phyloP scores from a whole-genome alignment of 2,329 filamentous ascomycete species.

The Neofusicoccum cordaticola region DNA sequence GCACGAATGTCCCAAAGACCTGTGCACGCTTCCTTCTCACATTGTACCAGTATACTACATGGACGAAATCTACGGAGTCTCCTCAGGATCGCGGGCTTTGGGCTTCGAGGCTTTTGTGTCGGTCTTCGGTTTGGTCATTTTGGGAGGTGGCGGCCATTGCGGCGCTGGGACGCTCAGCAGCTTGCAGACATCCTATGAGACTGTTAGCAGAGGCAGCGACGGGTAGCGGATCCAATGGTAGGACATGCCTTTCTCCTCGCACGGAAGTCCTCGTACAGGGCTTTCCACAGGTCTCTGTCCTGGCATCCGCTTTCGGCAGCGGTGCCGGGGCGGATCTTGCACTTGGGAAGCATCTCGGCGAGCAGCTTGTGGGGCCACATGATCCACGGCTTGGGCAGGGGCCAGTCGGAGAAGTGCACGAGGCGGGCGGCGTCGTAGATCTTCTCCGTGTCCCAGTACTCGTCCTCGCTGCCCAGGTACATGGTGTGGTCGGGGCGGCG shows the following conservation, averaged over 20 bases:
- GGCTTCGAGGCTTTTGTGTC: not conserved
- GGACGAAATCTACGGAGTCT: not conserved
- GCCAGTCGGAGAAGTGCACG: constrained; percentile 71
- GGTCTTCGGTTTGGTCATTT: constrained; percentile 11
- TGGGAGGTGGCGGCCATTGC: constrained; percentile 28
- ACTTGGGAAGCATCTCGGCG: constrained; percentile 46
- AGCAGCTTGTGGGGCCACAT: constrained; percentile 43
- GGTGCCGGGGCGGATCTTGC: constrained; percentile 27
- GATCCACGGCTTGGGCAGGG: constrained; percentile 64
- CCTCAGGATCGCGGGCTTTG: not conserved
- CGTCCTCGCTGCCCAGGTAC: constrained; percentile 53
- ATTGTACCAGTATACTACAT: too few relatives aligned
- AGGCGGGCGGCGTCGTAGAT: constrained; percentile 61
- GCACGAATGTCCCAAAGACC: too few relatives aligned
- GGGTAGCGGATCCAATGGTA: not conserved
- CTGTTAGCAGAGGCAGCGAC: not conserved
- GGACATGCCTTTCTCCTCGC: constrained; percentile 31
- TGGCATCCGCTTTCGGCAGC: constrained; percentile 29
- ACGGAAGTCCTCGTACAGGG: constrained; percentile 45
- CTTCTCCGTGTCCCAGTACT: constrained; percentile 58
- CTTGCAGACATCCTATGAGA: constrained; percentile 34
- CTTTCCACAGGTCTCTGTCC: constrained; percentile 45
- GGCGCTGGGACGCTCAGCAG: constrained; percentile 39
- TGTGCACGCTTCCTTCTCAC: too few relatives aligned
- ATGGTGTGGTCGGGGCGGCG: constrained; percentile 50